These are phyloP conservation scores for Psilocybe subaeruginosa DNA, from an alignment of 768 basidiomycete species.

Conservation along the genomic window DNA sequence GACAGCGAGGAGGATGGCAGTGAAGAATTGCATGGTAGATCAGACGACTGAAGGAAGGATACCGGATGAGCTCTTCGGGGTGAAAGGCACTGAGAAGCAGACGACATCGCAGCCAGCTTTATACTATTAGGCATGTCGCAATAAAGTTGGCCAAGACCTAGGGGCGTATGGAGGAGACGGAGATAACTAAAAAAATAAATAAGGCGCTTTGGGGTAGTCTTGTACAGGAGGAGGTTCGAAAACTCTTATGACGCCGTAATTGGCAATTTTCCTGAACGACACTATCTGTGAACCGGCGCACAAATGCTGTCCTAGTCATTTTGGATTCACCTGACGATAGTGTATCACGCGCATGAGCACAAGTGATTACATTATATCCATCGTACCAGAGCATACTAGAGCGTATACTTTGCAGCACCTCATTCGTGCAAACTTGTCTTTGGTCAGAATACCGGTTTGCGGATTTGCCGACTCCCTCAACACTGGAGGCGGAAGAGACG, in stretches of 20 bases:
- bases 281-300: background rate
- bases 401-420: no score
- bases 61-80: conserved; percentile 1
- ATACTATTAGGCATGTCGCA: background rate
- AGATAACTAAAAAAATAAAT: background rate
- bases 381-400: no score
- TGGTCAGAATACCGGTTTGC: no score
- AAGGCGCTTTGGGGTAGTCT: background rate
- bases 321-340: background rate
- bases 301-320: background rate
- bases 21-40: conserved; percentile 10
- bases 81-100: background rate
- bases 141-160: background rate
- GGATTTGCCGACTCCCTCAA: no score
- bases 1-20: conserved; percentile 7
- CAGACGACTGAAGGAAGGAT: background rate
- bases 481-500: no score
- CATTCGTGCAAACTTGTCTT: no score
- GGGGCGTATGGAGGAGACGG: background rate
- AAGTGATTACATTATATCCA: no score
- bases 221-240: background rate
- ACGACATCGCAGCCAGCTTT: background rate
- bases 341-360: background rate
- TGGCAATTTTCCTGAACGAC: background rate
- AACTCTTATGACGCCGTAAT: background rate